Evolutionary conservation across 768 basidiomycete genomes (phyloP).

Genomic region (Boletus subparvulus): DNA sequence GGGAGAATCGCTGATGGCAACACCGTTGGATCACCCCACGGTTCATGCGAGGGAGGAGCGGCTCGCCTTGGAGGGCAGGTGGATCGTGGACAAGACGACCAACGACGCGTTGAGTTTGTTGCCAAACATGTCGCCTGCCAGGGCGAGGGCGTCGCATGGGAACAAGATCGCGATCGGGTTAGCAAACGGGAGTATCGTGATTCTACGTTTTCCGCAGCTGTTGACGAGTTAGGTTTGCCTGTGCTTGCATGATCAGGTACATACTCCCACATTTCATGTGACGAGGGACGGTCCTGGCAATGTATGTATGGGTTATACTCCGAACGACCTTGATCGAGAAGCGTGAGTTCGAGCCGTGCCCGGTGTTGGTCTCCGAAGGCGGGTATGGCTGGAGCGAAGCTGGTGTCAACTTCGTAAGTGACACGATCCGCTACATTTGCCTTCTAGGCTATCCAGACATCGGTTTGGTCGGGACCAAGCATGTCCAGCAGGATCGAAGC

Average conservation of each 20-base stretch:
- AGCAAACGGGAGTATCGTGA: slow-evolving; percentile 30
- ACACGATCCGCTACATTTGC: too few relatives aligned
- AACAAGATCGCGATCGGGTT: slow-evolving; percentile 27
- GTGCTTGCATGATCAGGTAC: not conserved
- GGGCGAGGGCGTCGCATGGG: slow-evolving; percentile 20
- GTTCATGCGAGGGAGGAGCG: slow-evolving; percentile 3
- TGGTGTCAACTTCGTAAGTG: too few relatives aligned
- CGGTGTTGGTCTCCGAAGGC: not conserved
- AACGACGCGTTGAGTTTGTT: slow-evolving; percentile 16
- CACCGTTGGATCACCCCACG: slow-evolving; percentile 19
- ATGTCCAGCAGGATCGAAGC: too few relatives aligned
- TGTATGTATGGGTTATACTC: not conserved
- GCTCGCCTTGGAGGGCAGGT: slow-evolving; percentile 21
- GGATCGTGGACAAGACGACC: slow-evolving; percentile 26
- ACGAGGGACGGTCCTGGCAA: too few relatives aligned
- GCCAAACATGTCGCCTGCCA: slow-evolving; percentile 32
- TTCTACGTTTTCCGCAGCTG: slow-evolving; percentile 24
- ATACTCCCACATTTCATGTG: too few relatives aligned
- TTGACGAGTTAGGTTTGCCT: not conserved
- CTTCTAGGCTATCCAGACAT: too few relatives aligned
- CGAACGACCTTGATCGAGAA: not conserved
- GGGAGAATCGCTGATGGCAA: slow-evolving; percentile 16
- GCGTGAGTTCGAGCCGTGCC: not conserved
- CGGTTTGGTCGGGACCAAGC: too few relatives aligned
- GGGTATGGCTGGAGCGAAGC: not conserved